Percentiles rank a stretch among this genome's conserved stretches.
These are phyloP conservation scores for Simplicillium sp. DNA, from an alignment of 2,329 filamentous ascomycete genomes.

Conservation along the genomic window DNA sequence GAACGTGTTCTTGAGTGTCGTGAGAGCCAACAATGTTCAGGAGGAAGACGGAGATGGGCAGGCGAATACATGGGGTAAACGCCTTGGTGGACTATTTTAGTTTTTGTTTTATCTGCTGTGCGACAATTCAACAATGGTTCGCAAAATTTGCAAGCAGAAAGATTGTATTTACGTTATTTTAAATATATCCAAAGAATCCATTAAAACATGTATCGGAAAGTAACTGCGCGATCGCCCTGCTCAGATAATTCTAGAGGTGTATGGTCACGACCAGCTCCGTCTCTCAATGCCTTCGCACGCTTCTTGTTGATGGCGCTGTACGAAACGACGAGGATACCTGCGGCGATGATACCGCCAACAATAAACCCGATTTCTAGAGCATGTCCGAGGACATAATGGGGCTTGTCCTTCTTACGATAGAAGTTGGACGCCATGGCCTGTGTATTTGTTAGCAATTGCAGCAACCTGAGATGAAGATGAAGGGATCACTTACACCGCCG, in stretches of 20 bases:
- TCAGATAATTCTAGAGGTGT: slow-evolving; percentile 15
- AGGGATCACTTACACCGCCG: slow-evolving; percentile 3
- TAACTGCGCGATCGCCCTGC: slow-evolving; percentile 17
- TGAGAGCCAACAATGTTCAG: slow-evolving; percentile 44
- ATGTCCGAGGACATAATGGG: slow-evolving; percentile 34
- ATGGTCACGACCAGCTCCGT: slow-evolving; percentile 11
- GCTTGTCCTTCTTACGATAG: slow-evolving; percentile 40
- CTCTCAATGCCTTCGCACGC: slow-evolving; percentile 9
- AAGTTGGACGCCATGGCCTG: slow-evolving; percentile 58
- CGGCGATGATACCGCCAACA: slow-evolving; percentile 8
- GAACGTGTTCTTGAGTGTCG: slow-evolving; percentile 60
- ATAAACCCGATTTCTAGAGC: slow-evolving; percentile 35
- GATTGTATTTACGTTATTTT: no score
- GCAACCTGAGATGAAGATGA: neutral
- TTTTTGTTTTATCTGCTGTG: no score
- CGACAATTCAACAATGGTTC: no score
- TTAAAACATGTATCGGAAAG: slow-evolving; percentile 8
- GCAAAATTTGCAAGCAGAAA: no score
- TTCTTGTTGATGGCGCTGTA: slow-evolving; percentile 12
- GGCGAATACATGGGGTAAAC: no score
- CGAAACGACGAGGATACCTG: slow-evolving; percentile 5
- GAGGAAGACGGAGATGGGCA: slow-evolving; percentile 9
- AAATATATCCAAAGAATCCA: neutral
- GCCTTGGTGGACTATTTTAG: no score
- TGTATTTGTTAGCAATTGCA: neutral